phyloP scores from a whole-genome alignment of 768 basidiomycete genomes.

The Lactarius deliciosus region DNA sequence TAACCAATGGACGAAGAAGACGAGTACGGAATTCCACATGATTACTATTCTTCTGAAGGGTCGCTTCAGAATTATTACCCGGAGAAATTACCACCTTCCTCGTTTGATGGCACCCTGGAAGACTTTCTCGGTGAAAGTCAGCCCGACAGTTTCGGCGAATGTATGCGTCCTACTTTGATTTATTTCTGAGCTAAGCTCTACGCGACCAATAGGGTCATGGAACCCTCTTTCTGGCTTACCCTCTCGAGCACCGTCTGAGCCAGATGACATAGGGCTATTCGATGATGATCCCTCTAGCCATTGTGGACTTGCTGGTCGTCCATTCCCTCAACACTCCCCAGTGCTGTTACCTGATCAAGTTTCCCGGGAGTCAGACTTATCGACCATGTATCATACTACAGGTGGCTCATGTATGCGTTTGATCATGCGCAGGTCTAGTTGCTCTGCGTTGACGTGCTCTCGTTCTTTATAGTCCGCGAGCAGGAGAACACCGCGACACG shows the following conservation, averaged over 20 bases:
- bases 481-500: neutral
- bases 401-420: constrained; percentile 9
- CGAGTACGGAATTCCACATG: constrained; percentile 11
- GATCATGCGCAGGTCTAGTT: neutral
- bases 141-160: constrained; percentile 8
- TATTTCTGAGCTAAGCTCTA: neutral
- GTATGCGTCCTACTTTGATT: constrained; percentile 13
- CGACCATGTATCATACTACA: neutral
- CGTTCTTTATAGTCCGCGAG: constrained; percentile 3
- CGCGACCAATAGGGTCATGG: neutral
- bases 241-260: constrained; percentile 2
- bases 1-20: constrained; percentile 19
- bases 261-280: neutral
- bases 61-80: neutral
- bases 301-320: neutral
- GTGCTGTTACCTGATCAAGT: neutral
- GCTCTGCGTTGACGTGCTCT: neutral
- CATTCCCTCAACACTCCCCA: neutral
- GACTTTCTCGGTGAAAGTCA: neutral
- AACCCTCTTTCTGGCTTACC: neutral
- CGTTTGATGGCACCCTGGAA: constrained; percentile 6
- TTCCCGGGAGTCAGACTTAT: neutral
- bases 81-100: neutral
- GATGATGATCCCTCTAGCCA: neutral
- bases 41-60: constrained; percentile 4